Base-by-base conservation (phyloP, 1,284 basidiomycete species). In the Puccinia horiana region DNA sequence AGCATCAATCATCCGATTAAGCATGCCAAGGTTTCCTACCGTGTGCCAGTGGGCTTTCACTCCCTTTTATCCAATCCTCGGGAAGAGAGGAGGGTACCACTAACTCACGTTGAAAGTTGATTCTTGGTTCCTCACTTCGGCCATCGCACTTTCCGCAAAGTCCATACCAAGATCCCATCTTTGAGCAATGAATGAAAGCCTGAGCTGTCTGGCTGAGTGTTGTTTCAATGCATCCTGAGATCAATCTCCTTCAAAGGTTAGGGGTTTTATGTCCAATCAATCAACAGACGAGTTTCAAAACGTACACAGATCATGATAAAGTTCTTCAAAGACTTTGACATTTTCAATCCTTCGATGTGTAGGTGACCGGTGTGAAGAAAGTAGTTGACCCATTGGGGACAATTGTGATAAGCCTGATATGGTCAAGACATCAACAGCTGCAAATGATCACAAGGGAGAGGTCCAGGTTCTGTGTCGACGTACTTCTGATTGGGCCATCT, bases 241-340 rank as follows among this genome's bases (percentile, higher is more conserved):
- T 65, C 8, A 65, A 32, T 40, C 18, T 35, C 37, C 1, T 84
- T 77, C 52, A 70, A 65, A 29, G 67, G 26, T 72, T 6, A 40
- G 40, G 23, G 58, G 49, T 23, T 52, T 23, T 40, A 18, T 29
- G 9, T 23, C 2, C 40, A 61, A 69, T 67, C 72, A 49, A 83
- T 72, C 63, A 76, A 52, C 76, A 49, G 58, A 37, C 54, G 52
- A 40, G 47, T 35, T 20, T 9, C 14, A 81, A 70, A n/a, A 86
- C 92, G 87, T 86, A 95, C 95, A 86, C 97, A 94, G 85, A 99
- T 97, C 9, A 96, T 97, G 86, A 99, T 98, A 86, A 99, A 99
- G 87, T 99, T 99, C 88, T 99, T 99, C 83, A 99, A 89, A 11
- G 95, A 97, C 88, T 99, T 99, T 88, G 94, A 95, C 97, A 99